Percentiles rank a stretch among this genome's conserved stretches.
phyloP scores from a whole-genome alignment of 257 asterid genomes.

The Lycium ferocissimum region DNA sequence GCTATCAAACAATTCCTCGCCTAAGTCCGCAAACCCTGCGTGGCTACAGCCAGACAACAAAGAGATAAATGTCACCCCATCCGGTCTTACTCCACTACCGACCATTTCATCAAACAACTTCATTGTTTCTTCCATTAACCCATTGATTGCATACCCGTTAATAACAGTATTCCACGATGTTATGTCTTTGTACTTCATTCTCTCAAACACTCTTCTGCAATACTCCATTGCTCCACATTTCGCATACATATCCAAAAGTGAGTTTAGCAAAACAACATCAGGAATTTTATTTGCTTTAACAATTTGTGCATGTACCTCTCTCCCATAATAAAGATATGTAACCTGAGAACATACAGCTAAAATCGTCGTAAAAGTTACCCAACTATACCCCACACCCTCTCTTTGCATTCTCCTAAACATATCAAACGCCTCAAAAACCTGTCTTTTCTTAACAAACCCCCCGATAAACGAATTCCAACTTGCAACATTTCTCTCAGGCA shows the following conservation, averaged over 20 bases:
- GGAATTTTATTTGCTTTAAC: slow-evolving; percentile 45
- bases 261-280: slow-evolving; percentile 47
- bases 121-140: slow-evolving; percentile 42
- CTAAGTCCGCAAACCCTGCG: slow-evolving; percentile 48
- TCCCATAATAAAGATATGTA: slow-evolving; percentile 47
- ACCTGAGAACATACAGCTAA: slow-evolving; percentile 45
- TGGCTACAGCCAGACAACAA: slow-evolving; percentile 56
- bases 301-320: slow-evolving; percentile 53
- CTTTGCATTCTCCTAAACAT: slow-evolving; percentile 53
- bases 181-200: slow-evolving; percentile 45
- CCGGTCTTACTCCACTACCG: slow-evolving; percentile 41
- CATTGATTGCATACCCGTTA: slow-evolving; percentile 56
- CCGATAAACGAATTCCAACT: slow-evolving; percentile 55
- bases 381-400: slow-evolving; percentile 51
- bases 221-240: slow-evolving; percentile 53
- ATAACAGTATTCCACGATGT: slow-evolving; percentile 58
- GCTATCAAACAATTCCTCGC: slow-evolving; percentile 44
- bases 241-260: slow-evolving; percentile 56
- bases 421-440: slow-evolving; percentile 49
- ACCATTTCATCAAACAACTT: slow-evolving; percentile 48
- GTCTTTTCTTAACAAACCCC: slow-evolving; percentile 47
- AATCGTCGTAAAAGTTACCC: slow-evolving; percentile 55
- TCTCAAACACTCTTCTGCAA: slow-evolving; percentile 48
- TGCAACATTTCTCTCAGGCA: slow-evolving; percentile 57
- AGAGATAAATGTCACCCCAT: slow-evolving; percentile 48